A percentile compares a stretch with the other conserved stretches of the same genome.
These are phyloP conservation scores for Schizophyllum amplum DNA, from an alignment of 1,284 basidiomycete genomes.

Conservation along the genomic window DNA sequence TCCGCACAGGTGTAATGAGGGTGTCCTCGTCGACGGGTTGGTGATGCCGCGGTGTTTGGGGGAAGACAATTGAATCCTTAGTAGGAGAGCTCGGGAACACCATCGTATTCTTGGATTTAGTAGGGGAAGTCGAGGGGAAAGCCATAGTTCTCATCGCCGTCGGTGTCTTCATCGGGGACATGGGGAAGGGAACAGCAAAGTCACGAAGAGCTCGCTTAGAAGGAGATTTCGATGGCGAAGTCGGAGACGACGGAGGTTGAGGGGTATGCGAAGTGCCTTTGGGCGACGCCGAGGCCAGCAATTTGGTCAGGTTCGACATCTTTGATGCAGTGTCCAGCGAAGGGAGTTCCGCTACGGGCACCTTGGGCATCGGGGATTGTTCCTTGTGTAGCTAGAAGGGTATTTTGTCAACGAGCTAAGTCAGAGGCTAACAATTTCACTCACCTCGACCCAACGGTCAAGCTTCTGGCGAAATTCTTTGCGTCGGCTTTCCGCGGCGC, in stretches of 20 bases:
- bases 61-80: conserved; percentile 41
- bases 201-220: conserved; percentile 32
- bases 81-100: conserved; percentile 23
- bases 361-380: conserved; percentile 34
- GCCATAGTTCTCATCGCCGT: neutral
- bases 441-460: conserved; percentile 55
- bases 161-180: neutral
- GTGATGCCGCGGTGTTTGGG: conserved; percentile 38
- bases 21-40: conserved; percentile 26
- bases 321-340: conserved; percentile 41
- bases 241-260: conserved; percentile 39
- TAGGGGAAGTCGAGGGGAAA: conserved; percentile 27
- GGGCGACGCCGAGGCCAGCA: conserved; percentile 63
- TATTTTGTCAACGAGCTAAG: neutral
- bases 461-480: conserved; percentile 52
- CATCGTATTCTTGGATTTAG: conserved; percentile 14
- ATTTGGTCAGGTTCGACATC: conserved; percentile 57
- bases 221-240: conserved; percentile 29
- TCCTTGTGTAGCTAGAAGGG: conserved; percentile 40
- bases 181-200: conserved; percentile 45
- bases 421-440: conserved; percentile 6
- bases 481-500: conserved; percentile 51
- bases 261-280: conserved; percentile 39
- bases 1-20: conserved; percentile 22
- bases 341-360: conserved; percentile 63